Evolutionary conservation across 2,329 filamentous ascomycete species (phyloP).

Genomic region (Ampelomyces quisqualis): DNA sequence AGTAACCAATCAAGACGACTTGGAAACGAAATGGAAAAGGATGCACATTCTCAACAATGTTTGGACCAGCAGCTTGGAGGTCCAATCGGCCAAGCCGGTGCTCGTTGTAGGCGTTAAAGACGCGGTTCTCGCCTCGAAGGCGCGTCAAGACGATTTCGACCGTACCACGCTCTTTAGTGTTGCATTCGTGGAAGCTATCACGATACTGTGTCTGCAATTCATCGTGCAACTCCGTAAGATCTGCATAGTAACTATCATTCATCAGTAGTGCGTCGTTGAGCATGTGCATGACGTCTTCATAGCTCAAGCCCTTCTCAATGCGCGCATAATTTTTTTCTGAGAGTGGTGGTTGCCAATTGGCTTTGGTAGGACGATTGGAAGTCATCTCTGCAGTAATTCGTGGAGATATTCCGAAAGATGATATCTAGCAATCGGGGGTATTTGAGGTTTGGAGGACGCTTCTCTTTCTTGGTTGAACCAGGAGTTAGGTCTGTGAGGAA

Average conservation of each 20-base stretch:
- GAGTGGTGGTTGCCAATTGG: neutral
- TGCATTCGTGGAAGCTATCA: constrained; percentile 5
- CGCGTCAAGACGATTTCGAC: constrained; percentile 5
- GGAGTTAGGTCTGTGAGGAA: neutral
- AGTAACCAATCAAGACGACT: constrained; percentile 5
- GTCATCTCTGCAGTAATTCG: too few relatives aligned
- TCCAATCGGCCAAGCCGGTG: constrained; percentile 11
- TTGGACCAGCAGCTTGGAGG: neutral
- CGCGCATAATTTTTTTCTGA: too few relatives aligned
- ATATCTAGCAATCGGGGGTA: too few relatives aligned
- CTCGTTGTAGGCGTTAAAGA: constrained; percentile 16
- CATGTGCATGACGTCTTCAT: constrained; percentile 7
- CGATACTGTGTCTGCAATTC: constrained; percentile 2
- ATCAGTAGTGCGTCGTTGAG: constrained; percentile 5
- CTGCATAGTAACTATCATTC: constrained; percentile 2
- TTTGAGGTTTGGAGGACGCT: too few relatives aligned
- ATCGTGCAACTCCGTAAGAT: constrained; percentile 3
- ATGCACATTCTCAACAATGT: neutral
- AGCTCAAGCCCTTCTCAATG: too few relatives aligned
- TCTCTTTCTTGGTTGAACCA: too few relatives aligned
- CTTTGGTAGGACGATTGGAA: neutral
- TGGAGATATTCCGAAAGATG: too few relatives aligned
- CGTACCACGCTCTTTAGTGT: neutral
- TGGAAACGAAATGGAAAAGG: neutral
- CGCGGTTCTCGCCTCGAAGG: constrained; percentile 3